Evolutionary conservation across 129 eudicot species (phyloP), one percentile per base, ranked within the genome.

Genomic region (Lactuca sativa): DNA sequence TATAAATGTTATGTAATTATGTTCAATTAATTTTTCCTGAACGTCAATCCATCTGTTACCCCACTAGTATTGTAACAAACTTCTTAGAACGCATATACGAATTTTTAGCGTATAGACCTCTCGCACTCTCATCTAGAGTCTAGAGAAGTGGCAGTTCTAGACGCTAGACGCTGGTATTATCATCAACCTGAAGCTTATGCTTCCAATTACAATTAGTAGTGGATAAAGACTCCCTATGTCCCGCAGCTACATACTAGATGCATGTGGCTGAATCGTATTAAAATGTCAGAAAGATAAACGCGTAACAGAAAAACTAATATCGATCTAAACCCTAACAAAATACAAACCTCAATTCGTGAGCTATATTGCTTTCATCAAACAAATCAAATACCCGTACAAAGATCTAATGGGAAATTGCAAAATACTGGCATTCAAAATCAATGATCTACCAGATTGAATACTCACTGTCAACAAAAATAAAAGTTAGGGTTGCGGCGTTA

Each of bases 251-350:
- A 47, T 57, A 25, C 36, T 44, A 10, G 36, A 13, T 48, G 69
- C 61, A 71, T 71, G 76, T 8, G 60, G 51, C 55, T 52, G 41
- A 30, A 49, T 18, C 69, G 2, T 13, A 61, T 53, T 49, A 38
- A 25, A 75, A 60, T 40, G 56, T 56, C 55, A 56, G 4, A 18
- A 54, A 34, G 4, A 48, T 10, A 70, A 69, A 43, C 47, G 4
- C 9, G 48, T 36, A 64, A 57, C 52, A 44, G 12, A 49, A 16
- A 33, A 52, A 8, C 59, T 14, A 52, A 13, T 7, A 36, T 25
- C 66, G 85, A 81, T 81, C 85, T 76, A 65, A 81, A 81, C 81
- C 85, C 84, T 59, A 71, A 59, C 49, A 54, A 58, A 9, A 25
- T 40, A 52, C 54, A 75, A 71, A 74, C 68, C 62, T 30, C 70